phyloP scores from a whole-genome alignment of 768 basidiomycete genomes.

The Strobilomyces echinocephalus region DNA sequence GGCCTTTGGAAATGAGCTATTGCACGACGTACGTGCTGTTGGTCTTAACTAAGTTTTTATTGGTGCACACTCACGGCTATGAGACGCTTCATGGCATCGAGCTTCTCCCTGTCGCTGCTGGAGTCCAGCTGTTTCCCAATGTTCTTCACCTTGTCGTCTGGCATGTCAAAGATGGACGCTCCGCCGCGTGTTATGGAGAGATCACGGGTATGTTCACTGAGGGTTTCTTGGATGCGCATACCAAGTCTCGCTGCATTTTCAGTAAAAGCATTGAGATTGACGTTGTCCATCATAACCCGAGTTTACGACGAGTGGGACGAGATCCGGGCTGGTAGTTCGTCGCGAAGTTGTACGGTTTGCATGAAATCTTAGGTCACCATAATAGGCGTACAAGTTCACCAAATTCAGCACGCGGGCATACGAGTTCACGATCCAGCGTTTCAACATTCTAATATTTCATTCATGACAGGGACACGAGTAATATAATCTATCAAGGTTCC shows the following conservation, averaged over 20 bases:
- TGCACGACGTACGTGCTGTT: neutral
- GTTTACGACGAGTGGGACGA: neutral
- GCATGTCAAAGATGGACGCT: conserved; percentile 56
- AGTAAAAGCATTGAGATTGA: conserved; percentile 43
- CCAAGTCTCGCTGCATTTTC: conserved; percentile 84
- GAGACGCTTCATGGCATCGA: conserved; percentile 93
- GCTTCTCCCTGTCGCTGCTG: conserved; percentile 80
- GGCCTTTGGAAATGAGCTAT: conserved; percentile 88
- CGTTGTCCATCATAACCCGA: conserved; percentile 28
- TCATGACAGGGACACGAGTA: neutral
- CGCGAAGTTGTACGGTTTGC: neutral
- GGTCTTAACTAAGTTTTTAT: neutral
- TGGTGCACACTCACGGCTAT: conserved; percentile 65
- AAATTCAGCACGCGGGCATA: neutral
- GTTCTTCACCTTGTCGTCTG: conserved; percentile 79
- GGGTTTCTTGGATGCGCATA: conserved; percentile 76
- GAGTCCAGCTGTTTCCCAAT: conserved; percentile 86
- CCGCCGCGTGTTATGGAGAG: conserved; percentile 53
- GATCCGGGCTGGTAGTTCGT: neutral
- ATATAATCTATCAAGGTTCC: conserved; percentile 53
- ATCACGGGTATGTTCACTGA: conserved; percentile 78
- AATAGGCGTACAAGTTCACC: too few species aligned
- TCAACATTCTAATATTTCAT: conserved; percentile 15
- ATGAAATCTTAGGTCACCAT: neutral
- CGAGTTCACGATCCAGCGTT: neutral